A percentile compares a stretch with the other conserved stretches of the same genome.
Evolutionary conservation across 306 rosid species (phyloP).

Genomic region (Castanea sativa): DNA sequence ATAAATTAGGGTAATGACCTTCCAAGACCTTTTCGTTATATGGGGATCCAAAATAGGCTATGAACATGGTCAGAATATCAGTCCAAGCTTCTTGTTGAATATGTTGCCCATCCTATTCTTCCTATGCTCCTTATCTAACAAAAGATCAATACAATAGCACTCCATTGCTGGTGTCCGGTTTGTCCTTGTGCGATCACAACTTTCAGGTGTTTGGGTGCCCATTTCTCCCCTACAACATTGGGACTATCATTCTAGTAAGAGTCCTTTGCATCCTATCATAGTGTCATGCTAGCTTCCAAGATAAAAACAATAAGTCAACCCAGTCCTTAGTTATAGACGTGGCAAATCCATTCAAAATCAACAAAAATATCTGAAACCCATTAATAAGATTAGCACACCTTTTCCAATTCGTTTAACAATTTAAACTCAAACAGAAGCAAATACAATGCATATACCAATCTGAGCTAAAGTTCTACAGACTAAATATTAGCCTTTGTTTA

Average conservation of each 20-base stretch:
- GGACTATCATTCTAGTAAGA: neutral
- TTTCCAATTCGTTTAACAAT: neutral
- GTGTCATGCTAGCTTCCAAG: neutral
- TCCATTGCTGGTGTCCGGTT: conserved; percentile 47
- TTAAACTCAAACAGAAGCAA: too few species aligned
- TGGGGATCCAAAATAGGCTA: conserved; percentile 36
- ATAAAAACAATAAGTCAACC: neutral
- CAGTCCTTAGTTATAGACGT: neutral
- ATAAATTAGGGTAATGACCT: too few species aligned
- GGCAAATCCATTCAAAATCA: neutral
- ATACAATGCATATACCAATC: too few species aligned
- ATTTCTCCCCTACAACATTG: conserved; percentile 21
- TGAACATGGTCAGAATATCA: conserved; percentile 48
- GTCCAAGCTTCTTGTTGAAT: conserved; percentile 60
- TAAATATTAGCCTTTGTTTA: too few species aligned
- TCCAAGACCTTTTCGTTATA: conserved; percentile 15
- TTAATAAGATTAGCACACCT: neutral
- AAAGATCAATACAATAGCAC: conserved; percentile 39
- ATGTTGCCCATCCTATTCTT: conserved; percentile 58
- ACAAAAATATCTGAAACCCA: neutral
- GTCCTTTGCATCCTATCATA: neutral
- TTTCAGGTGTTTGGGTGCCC: conserved; percentile 29
- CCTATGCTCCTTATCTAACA: conserved; percentile 52
- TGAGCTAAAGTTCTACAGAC: too few species aligned
- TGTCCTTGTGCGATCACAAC: conserved; percentile 34